Percentiles rank a stretch among this genome's conserved stretches.
phyloP scores from a whole-genome alignment of 75 land plant species.

The Sequoia sempervirens region DNA sequence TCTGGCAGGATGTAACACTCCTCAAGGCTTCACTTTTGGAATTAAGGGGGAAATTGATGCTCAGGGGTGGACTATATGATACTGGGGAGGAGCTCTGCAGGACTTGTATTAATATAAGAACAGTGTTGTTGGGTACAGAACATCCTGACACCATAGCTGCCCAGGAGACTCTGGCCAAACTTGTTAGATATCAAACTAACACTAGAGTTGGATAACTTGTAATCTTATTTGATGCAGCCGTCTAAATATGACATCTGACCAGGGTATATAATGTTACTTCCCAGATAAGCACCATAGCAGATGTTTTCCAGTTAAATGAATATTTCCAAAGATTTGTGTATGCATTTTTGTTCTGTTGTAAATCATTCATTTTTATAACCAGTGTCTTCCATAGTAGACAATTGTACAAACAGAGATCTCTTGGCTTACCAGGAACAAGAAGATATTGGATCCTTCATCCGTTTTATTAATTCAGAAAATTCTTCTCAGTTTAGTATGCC shows the following conservation, averaged over 20 bases:
- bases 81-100: constrained; percentile 68
- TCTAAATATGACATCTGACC: neutral
- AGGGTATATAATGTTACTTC: neutral
- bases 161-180: constrained; percentile 63
- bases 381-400: neutral
- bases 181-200: constrained; percentile 57
- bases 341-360: neutral
- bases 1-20: constrained; percentile 84
- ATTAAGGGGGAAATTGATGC: constrained; percentile 73
- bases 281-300: neutral
- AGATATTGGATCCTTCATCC: neutral
- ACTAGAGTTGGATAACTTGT: constrained; percentile 3
- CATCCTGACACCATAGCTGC: constrained; percentile 79
- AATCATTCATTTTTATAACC: neutral
- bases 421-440: neutral
- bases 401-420: neutral
- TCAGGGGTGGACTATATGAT: constrained; percentile 78
- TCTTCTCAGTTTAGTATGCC: neutral
- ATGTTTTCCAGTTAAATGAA: neutral
- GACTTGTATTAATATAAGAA: constrained; percentile 68
- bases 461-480: neutral
- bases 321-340: neutral
- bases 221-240: neutral
- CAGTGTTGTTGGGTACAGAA: constrained; percentile 64
- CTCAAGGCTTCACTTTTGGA: constrained; percentile 73